A percentile compares a stretch with the other conserved stretches of the same genome.
Evolutionary conservation across 2,329 filamentous ascomycete species (phyloP).

Genomic region (Cladosporium sp.): DNA sequence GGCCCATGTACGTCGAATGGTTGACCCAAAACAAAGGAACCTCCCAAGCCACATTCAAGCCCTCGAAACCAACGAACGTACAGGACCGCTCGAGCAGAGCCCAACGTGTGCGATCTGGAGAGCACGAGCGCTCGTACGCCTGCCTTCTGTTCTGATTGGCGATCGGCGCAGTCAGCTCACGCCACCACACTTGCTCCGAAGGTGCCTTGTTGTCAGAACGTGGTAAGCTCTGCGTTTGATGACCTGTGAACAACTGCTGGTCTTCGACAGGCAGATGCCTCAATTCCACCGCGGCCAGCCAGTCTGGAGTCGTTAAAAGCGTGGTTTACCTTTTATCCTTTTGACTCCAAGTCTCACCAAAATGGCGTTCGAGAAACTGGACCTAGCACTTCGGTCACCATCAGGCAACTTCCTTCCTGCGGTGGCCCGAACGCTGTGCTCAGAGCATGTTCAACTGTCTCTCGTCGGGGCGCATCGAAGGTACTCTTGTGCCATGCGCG

Average conservation of each 20-base stretch:
- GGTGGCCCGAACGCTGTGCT: not conserved
- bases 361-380: not conserved
- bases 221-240: not conserved
- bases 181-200: not conserved
- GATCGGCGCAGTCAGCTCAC: not conserved
- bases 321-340: not conserved
- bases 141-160: not conserved
- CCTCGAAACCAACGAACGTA: not conserved
- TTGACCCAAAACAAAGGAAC: not conserved
- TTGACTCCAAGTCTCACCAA: not conserved
- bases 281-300: not conserved
- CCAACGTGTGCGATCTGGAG: not conserved
- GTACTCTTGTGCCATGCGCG: conserved; percentile 6
- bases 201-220: not conserved
- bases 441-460: not conserved
- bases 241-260: not conserved
- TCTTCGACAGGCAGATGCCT: not conserved
- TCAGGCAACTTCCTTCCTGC: not conserved
- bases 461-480: not conserved
- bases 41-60: not conserved
- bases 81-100: not conserved
- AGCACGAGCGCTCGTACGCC: not conserved
- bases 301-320: not conserved
- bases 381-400: not conserved
- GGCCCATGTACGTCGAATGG: not conserved